A percentile compares a stretch with the other conserved stretches of the same genome.
Conservation (phyloP, 2,329 filamentous ascomycete species). For the Scytalidium lignicola region DNA sequence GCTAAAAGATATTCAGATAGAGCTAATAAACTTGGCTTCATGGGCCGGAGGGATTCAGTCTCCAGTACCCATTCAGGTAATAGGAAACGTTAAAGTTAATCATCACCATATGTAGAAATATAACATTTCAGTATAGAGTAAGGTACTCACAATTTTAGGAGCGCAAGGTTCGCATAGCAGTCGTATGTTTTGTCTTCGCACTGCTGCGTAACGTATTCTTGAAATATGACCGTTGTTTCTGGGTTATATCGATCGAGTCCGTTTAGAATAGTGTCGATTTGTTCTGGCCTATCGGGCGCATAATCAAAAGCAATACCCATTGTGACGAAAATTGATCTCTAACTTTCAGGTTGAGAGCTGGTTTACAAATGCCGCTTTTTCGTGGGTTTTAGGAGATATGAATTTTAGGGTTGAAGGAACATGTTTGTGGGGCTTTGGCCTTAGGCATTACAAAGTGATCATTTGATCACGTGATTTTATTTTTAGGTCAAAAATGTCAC, state of each 20-base stretch:
- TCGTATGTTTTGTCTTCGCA: slow-evolving; percentile 94
- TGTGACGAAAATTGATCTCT: neutral
- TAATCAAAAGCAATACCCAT: slow-evolving; percentile 63
- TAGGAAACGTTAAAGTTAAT: slow-evolving; percentile 91
- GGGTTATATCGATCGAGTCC: slow-evolving; percentile 98
- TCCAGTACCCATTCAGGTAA: slow-evolving; percentile 73
- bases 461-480: neutral
- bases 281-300: slow-evolving; percentile 83
- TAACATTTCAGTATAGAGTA: slow-evolving; percentile 11
- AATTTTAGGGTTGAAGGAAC: neutral
- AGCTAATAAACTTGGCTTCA: slow-evolving; percentile 71
- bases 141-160: slow-evolving; percentile 87
- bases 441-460: neutral
- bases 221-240: slow-evolving; percentile 87
- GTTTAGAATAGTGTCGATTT: slow-evolving; percentile 91
- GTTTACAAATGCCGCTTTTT: neutral
- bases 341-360: neutral
- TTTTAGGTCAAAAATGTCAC: no score
- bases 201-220: slow-evolving; percentile 90
- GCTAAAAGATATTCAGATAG: slow-evolving; percentile 56
- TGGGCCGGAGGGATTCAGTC: slow-evolving; percentile 49
- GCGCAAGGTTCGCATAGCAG: slow-evolving; percentile 91
- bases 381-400: neutral
- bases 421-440: neutral
- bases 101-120: slow-evolving; percentile 54